phyloP scores from a whole-genome alignment of 169 alveolate species.

The Plasmodium ovale region DNA sequence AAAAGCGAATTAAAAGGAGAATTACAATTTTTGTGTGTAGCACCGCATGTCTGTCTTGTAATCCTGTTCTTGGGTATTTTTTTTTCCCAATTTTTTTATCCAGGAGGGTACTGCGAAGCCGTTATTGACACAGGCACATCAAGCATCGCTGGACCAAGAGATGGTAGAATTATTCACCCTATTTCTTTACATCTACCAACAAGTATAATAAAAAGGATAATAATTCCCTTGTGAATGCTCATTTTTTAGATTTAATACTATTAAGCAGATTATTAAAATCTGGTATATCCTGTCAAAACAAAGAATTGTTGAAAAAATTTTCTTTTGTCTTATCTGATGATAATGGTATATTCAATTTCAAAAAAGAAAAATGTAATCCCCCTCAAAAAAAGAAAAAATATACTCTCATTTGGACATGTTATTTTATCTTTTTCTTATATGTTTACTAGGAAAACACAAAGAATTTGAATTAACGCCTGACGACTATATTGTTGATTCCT shows the following conservation, averaged over 20 bases:
- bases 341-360: conserved; percentile 19
- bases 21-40: neutral
- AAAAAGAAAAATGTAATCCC: neutral
- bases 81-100: neutral
- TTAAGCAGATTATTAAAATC: conserved; percentile 56
- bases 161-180: conserved; percentile 27
- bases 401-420: no score
- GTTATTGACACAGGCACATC: conserved; percentile 76
- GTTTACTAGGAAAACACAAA: conserved; percentile 25
- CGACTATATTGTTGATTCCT: conserved; percentile 69
- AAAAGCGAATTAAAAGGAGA: conserved; percentile 2
- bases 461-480: conserved; percentile 71
- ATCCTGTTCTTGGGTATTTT: neutral
- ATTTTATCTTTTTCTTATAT: neutral
- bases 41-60: neutral
- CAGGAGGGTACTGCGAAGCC: conserved; percentile 69
- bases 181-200: neutral
- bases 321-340: conserved; percentile 60
- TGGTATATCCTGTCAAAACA: conserved; percentile 28
- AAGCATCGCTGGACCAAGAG: conserved; percentile 73
- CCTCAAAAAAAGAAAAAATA: no score
- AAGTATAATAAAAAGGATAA: neutral
- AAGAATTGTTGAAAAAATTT: conserved; percentile 29
- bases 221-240: neutral
- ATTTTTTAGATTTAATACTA: conserved; percentile 44